Conservation (phyloP, 805 yeast genomes). For the Kazachstania martiniae region DNA sequence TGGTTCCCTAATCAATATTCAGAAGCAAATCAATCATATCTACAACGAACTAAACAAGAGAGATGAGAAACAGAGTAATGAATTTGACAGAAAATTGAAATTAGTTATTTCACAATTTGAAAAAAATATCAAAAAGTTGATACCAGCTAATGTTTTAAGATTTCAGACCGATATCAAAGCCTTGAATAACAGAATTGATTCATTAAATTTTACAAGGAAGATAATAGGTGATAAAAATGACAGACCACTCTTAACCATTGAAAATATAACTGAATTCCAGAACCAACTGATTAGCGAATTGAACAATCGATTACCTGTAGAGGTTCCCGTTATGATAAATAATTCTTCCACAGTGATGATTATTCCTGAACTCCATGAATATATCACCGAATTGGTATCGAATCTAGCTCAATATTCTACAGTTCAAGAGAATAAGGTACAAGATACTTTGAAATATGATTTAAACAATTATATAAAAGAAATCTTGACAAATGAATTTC, state of each 20-base stretch:
- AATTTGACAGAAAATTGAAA: constrained; percentile 22
- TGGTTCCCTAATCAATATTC: constrained; percentile 8
- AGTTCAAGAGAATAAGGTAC: neutral
- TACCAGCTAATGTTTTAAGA: constrained; percentile 19
- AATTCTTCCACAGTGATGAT: constrained; percentile 17
- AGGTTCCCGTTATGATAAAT: constrained; percentile 23
- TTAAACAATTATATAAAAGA: constrained; percentile 24
- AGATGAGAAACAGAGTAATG: constrained; percentile 15
- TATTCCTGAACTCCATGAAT: constrained; percentile 23
- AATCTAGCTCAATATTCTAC: constrained; percentile 6
- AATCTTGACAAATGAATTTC: constrained; percentile 22
- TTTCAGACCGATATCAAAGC: constrained; percentile 16
- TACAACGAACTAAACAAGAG: constrained; percentile 18
- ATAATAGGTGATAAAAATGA: no score
- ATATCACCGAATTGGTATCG: constrained; percentile 12
- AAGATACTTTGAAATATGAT: constrained; percentile 13
- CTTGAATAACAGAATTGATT: constrained; percentile 10
- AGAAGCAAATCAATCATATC: constrained; percentile 23
- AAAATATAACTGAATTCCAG: constrained; percentile 20
- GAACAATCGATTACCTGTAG: constrained; percentile 17
- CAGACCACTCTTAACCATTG: constrained; percentile 3
- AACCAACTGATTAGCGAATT: constrained; percentile 12
- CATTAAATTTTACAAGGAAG: constrained; percentile 1
- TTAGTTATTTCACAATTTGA: constrained; percentile 24
- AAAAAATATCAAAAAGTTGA: constrained; percentile 20